Conservation (phyloP, 805 yeast genomes). For the Crinitomyces ghanaensis region DNA sequence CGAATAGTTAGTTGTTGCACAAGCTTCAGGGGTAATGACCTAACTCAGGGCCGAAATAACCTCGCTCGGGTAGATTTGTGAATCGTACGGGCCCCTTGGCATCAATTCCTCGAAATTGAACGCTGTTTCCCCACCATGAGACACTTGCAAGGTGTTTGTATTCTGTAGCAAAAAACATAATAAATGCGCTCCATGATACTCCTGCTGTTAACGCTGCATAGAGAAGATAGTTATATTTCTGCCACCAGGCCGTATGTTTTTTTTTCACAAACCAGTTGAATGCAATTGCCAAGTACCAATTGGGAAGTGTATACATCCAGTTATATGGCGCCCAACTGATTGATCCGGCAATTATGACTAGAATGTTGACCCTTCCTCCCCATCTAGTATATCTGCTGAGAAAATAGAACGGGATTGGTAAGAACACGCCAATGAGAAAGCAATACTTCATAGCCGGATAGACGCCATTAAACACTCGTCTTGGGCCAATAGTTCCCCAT, state of each 20-base stretch:
- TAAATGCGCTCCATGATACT: constrained; percentile 36
- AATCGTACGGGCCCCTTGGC: no score
- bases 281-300: constrained; percentile 28
- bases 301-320: constrained; percentile 32
- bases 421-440: constrained; percentile 31
- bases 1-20: no score
- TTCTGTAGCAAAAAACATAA: constrained; percentile 34
- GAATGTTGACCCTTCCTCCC: constrained; percentile 30
- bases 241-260: constrained; percentile 39
- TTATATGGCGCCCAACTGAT: constrained; percentile 32
- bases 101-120: constrained; percentile 16
- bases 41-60: constrained; percentile 6
- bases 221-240: constrained; percentile 39
- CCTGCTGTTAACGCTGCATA: constrained; percentile 40
- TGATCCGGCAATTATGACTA: constrained; percentile 36
- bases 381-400: constrained; percentile 9
- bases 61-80: constrained; percentile 1
- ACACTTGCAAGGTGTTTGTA: constrained; percentile 24
- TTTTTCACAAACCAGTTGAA: constrained; percentile 35
- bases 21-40: constrained; percentile 4
- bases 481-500: constrained; percentile 38
- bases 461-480: constrained; percentile 33
- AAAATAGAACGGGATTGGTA: constrained; percentile 19
- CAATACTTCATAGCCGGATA: constrained; percentile 38
- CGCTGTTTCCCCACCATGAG: constrained; percentile 44